These are phyloP conservation scores for Tolypocladium endophyticum DNA, from an alignment of 2,329 filamentous ascomycete species.

Conservation along the genomic window DNA sequence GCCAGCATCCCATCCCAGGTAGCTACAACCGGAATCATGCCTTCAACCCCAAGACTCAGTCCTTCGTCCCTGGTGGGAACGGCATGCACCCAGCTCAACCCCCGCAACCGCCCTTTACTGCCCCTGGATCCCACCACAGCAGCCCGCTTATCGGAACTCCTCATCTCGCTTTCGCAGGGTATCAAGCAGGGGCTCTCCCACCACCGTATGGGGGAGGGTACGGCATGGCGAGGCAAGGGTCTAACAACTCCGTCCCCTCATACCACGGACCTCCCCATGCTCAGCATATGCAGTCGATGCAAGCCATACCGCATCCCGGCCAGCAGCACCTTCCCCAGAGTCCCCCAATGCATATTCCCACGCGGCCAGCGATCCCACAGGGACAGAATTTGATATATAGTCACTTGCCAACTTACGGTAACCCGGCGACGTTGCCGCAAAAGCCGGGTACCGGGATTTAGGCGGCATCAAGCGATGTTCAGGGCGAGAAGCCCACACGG, in stretches of 20 bases:
- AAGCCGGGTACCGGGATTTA: conserved; percentile 43
- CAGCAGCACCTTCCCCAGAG: conserved; percentile 33
- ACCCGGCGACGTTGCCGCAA: conserved; percentile 48
- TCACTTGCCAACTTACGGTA: conserved; percentile 46
- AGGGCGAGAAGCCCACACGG: conserved; percentile 13
- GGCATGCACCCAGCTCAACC: conserved; percentile 38
- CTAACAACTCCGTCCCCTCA: conserved; percentile 40
- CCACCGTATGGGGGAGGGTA: conserved; percentile 40
- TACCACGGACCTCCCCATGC: conserved; percentile 31
- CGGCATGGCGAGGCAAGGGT: conserved; percentile 45
- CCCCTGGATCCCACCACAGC: conserved; percentile 37
- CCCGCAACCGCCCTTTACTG: conserved; percentile 36
- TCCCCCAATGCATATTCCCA: conserved; percentile 30
- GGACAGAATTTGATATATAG: conserved; percentile 35
- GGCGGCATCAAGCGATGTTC: conserved; percentile 19
- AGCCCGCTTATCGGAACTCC: conserved; percentile 43
- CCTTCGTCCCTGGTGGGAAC: conserved; percentile 63
- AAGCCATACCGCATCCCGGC: conserved; percentile 26
- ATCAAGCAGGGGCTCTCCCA: conserved; percentile 30
- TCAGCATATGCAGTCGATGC: conserved; percentile 30
- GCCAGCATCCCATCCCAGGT: conserved; percentile 73
- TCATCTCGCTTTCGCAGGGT: conserved; percentile 38
- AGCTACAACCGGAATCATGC: conserved; percentile 68
- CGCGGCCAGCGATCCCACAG: conserved; percentile 33
- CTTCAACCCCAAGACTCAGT: conserved; percentile 91